These are phyloP conservation scores for Barnettozyma populi DNA, from an alignment of 805 yeast genomes.

Conservation along the genomic window DNA sequence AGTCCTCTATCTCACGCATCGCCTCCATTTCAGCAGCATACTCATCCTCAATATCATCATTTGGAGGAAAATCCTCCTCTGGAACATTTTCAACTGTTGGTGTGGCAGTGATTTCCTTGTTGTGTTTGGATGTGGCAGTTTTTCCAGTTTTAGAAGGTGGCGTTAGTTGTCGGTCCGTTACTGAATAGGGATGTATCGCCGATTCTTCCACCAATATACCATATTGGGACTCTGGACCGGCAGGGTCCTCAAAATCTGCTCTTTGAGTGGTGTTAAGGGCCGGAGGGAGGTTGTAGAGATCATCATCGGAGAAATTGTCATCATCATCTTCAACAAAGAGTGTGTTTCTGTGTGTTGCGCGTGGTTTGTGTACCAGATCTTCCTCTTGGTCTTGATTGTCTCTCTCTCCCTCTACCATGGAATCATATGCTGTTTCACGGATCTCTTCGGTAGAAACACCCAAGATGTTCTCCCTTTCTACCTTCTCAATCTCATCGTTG, in stretches of 20 bases:
- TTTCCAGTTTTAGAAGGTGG: neutral
- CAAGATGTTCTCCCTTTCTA: constrained; percentile 4
- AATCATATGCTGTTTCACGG: neutral
- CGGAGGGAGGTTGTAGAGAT: constrained; percentile 2
- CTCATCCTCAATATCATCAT: constrained; percentile 16
- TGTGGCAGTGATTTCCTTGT: neutral
- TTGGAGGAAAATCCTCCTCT: constrained; percentile 4
- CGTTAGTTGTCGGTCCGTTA: neutral
- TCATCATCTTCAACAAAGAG: constrained; percentile 3
- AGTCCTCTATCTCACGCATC: constrained; percentile 11
- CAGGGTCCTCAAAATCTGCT: neutral
- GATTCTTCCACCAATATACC: neutral
- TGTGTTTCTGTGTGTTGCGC: constrained; percentile 17
- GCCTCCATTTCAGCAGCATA: constrained; percentile 24
- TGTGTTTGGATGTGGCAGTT: neutral
- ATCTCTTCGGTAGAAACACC: constrained; percentile 2
- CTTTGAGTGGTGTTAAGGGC: neutral
- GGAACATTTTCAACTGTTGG: neutral
- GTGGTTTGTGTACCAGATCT: neutral
- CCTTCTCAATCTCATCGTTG: constrained; percentile 31
- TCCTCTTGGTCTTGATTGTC: neutral
- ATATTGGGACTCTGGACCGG: neutral
- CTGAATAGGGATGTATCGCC: neutral
- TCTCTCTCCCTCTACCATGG: constrained; percentile 9
- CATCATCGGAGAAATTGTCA: constrained; percentile 10